Percentiles rank a stretch among this genome's conserved stretches.
These are phyloP conservation scores for Carex kokanica DNA, from an alignment of 176 grass and related monocot species.

Conservation along the genomic window DNA sequence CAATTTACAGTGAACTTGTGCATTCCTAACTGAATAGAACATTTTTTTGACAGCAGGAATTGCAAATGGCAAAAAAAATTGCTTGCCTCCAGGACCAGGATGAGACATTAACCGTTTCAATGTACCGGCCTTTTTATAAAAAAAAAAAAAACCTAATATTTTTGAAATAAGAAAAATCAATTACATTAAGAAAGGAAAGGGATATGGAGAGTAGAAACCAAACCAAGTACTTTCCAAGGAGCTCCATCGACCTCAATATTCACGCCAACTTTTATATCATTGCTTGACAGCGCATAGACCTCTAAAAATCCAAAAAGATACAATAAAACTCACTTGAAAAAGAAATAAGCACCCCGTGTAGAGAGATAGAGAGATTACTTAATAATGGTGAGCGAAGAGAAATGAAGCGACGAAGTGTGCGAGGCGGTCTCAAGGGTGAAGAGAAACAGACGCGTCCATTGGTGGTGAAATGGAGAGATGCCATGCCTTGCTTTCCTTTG, in stretches of 20 bases:
- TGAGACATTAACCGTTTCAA: neutral
- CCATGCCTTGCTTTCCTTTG: slow-evolving; percentile 32
- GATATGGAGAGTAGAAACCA: neutral
- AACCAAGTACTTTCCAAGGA: slow-evolving; percentile 82
- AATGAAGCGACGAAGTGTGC: neutral
- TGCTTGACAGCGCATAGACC: slow-evolving; percentile 76
- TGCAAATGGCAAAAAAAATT: neutral
- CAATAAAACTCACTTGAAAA: neutral
- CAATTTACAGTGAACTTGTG: neutral
- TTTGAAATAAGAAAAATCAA: neutral
- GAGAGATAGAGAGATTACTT: neutral
- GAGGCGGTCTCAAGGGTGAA: neutral
- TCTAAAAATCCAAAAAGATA: slow-evolving; percentile 31
- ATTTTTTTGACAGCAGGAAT: neutral
- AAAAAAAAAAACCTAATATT: neutral
- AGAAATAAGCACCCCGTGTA: neutral
- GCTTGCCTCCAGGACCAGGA: too few species aligned
- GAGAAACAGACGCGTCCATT: slow-evolving; percentile 24
- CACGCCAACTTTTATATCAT: slow-evolving; percentile 85
- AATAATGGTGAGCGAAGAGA: slow-evolving; percentile 16
- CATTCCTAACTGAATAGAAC: neutral
- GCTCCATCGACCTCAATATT: slow-evolving; percentile 81
- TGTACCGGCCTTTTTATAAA: too few species aligned
- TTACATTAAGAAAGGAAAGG: neutral
- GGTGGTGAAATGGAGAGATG: slow-evolving; percentile 43